Percentiles rank a stretch among this genome's conserved stretches.
These are phyloP conservation scores for Trichoderma reesei DNA, from an alignment of 495 filamentous ascomycete genomes.

Conservation along the genomic window DNA sequence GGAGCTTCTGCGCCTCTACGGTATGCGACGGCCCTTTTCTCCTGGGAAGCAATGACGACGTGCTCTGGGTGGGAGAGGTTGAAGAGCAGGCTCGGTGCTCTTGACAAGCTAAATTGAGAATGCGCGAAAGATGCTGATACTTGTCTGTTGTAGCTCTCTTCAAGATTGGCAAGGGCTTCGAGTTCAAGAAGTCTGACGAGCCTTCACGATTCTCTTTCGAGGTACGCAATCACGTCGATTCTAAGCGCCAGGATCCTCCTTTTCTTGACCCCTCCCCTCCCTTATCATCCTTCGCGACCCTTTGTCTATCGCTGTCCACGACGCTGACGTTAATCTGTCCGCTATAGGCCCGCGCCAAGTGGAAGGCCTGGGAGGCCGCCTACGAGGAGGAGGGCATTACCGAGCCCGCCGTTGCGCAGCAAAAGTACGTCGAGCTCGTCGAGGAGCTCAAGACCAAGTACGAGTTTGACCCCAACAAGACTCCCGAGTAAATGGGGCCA, in stretches of 20 bases:
- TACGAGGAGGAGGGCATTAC: constrained; percentile 45
- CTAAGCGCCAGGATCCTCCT: too few species aligned
- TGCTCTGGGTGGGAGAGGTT: neutral
- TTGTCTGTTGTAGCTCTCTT: constrained; percentile 32
- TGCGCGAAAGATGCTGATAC: neutral
- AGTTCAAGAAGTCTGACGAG: constrained; percentile 31
- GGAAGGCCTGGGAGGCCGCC: constrained; percentile 59
- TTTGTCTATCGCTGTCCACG: too few species aligned
- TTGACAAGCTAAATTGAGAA: neutral
- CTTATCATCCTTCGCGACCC: too few species aligned
- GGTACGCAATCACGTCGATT: too few species aligned
- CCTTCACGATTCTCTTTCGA: constrained; percentile 47
- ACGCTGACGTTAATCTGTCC: neutral
- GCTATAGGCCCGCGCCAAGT: constrained; percentile 65
- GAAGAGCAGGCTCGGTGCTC: neutral
- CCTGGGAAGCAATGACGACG: neutral
- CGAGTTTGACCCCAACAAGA: constrained; percentile 48
- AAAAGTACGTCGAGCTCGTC: constrained; percentile 63
- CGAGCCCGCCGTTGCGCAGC: constrained; percentile 51
- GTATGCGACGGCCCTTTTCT: constrained; percentile 18
- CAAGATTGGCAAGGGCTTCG: constrained; percentile 43
- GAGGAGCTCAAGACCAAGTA: constrained; percentile 58
- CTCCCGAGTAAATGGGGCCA: constrained; percentile 29
- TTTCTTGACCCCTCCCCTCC: too few species aligned
- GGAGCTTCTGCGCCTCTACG: constrained; percentile 45